Base-by-base conservation (phyloP, 2,329 filamentous ascomycete genomes). In the Emergomyces pasteurianus region DNA sequence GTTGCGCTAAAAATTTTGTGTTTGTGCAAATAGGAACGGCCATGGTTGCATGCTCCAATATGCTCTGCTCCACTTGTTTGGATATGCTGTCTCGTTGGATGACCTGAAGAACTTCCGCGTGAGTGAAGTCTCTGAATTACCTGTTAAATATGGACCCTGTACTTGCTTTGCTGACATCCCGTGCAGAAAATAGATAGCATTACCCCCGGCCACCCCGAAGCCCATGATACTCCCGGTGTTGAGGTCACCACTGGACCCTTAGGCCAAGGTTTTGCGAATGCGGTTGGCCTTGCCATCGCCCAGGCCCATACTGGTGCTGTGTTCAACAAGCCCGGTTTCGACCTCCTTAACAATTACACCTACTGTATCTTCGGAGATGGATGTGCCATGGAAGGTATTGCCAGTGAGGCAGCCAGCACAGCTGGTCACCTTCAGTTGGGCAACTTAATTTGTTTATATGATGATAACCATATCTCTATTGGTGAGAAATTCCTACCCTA, bases 11-110 rank as follows among this genome's bases (percentile, higher is more conserved):
- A 34, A 38, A 36, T 8, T 43, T 31, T 52, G 16, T 58, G 34
- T 31, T 21, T 34, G 31, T 34, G 23, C 18, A 38, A 21, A 54
- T 70, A 96, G 92, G 64, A 99, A 99, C 83, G 94, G 94, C 70
- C 94, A 99, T 81, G 94, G 88, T 71, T 99, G 94, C 85, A 96
- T 99, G 92, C 90, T 99, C 64, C 94, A 96, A 78, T 99, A 99
- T 86, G 89, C 92, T 72, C 85, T 99, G 69, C 88, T 99, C 72
- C 94, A 99, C 82, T 83, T 99, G 61, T 96, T 92, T 79, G 94
- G 94, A 77, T 99, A 95, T 77, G 84, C 80, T 65, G 71, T 99
- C 69, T 84, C 84, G 72, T 81, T 99, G 64, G 89, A 99, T 72
- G 94, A 97, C 79, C 78, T 99, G 70, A 99, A 97, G 86, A 79